A percentile compares a stretch with the other conserved stretches of the same genome.
Conservation (phyloP, 2,329 filamentous ascomycete species). For the Penicillium glabrum region DNA sequence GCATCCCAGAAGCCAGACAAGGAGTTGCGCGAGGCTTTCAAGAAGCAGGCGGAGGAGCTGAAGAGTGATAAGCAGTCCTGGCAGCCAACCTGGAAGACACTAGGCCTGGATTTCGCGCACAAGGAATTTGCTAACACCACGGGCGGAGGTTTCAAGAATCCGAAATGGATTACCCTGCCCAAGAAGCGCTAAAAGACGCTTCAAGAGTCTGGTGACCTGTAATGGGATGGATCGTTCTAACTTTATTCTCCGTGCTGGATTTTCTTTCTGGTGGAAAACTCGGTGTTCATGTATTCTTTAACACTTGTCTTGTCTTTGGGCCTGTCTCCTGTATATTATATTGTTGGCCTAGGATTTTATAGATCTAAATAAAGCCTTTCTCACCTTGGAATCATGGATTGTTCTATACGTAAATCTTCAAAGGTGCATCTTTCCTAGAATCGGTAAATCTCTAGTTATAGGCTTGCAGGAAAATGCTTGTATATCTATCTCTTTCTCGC, state of each 20-base stretch:
- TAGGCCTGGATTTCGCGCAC: conserved; percentile 39
- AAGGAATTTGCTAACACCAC: conserved; percentile 13
- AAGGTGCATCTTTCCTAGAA: background rate
- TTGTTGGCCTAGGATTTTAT: conserved; percentile 2
- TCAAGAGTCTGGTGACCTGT: background rate
- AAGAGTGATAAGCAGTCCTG: conserved; percentile 62
- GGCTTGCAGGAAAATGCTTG: background rate
- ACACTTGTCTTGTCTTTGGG: background rate
- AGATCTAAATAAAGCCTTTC: conserved; percentile 1
- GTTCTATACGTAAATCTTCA: background rate
- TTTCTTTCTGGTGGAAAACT: conserved; percentile 3
- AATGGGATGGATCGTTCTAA: conserved; percentile 1
- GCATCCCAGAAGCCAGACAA: conserved; percentile 25
- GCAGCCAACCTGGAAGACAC: conserved; percentile 51
- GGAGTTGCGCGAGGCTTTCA: conserved; percentile 45
- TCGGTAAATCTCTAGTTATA: background rate
- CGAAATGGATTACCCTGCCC: conserved; percentile 4
- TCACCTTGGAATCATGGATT: background rate
- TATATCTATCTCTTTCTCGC: background rate
- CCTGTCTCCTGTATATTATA: conserved; percentile 1
- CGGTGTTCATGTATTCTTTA: conserved; percentile 3
- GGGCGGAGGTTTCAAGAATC: background rate
- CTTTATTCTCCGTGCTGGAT: background rate
- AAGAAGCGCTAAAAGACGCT: background rate
- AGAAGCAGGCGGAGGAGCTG: conserved; percentile 63